A percentile compares a stretch with the other conserved stretches of the same genome.
Conservation (phyloP, 257 asterid species). For the Knoxia roxburghii region DNA sequence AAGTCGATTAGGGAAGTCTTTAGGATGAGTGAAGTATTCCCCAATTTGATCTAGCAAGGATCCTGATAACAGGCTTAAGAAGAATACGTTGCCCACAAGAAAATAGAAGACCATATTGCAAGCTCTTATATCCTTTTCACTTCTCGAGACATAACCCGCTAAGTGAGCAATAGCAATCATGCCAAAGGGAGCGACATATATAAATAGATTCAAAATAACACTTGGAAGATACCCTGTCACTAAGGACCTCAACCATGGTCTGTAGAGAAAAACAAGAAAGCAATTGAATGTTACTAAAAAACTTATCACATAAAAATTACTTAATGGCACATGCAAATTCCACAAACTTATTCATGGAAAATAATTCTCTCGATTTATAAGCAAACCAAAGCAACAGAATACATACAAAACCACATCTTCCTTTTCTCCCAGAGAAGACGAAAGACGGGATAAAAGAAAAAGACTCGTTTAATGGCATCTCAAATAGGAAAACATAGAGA, state of each 20-base stretch:
- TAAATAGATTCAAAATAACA: conserved; percentile 69
- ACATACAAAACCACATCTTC: background rate
- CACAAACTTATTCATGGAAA: background rate
- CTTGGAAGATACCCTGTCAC: conserved; percentile 92
- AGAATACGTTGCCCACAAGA: conserved; percentile 83
- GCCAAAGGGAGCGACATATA: conserved; percentile 70
- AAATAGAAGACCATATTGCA: conserved; percentile 93
- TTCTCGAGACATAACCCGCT: conserved; percentile 71
- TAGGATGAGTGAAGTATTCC: conserved; percentile 70
- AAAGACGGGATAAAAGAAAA: background rate
- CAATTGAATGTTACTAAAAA: background rate
- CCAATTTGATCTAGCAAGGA: conserved; percentile 90
- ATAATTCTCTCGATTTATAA: background rate
- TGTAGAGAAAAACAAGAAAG: conserved; percentile 22
- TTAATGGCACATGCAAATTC: background rate
- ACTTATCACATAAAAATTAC: background rate
- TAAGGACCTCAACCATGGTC: conserved; percentile 83
- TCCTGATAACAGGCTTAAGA: conserved; percentile 81
- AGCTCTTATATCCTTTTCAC: conserved; percentile 75
- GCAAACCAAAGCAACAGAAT: background rate
- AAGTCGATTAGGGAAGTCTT: conserved; percentile 74
- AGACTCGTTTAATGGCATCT: background rate
- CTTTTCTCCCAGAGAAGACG: background rate
- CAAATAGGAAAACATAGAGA: background rate
- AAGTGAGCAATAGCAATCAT: conserved; percentile 62